Base-by-base conservation (phyloP, 495 filamentous ascomycete species). In the Oleoguttula mirabilis region DNA sequence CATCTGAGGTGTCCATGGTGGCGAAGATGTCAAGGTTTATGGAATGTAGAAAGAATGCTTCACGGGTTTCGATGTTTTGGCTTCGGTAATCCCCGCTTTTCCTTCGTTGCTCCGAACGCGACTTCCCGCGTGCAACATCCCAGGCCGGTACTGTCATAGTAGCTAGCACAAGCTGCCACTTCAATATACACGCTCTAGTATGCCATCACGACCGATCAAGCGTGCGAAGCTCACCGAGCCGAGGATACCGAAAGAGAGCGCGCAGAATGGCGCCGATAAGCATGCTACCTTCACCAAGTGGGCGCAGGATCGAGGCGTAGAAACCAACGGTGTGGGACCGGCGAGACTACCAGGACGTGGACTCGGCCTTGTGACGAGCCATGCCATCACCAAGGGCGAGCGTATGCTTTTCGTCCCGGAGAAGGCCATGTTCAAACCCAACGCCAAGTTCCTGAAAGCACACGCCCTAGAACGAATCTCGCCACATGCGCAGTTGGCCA, bases 361-460 rank as follows among this genome's bases (percentile, higher is more conserved):
- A 6, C 61, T 88, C 10, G 84, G 86, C 19, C 76, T 93, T 40
- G 69, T 84, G 27, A 79, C 84, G 3, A 76, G 73, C 2, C 68
- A 69, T 12, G 58, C 63, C 4, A 69, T 88, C 43, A 59, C 78
- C 63, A 59, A 68, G 49, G 66, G 68, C 12, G 68, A 80, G 45
- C 59, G 59, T 3, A 57, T 88, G 32, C 63, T 84, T 7, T 62
- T 68, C 27, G 73, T 88, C 0, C 84, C 86, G 3, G 64, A 72
- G 20, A 55, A 64, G 11, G 66, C 70, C 12, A 73, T 92, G 33
- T 57, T 85, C 14, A 82, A 73, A 10, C 50, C 71, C 34, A 64
- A 77, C 22, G 69, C 68, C 14, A 24, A 39, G n/a, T 63, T 67
- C 1, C 20, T 45, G n/a, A 25, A 41, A 21, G 7, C 27, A 10